These are phyloP conservation scores for Aspergillus hiratsukae DNA, from an alignment of 2,329 filamentous ascomycete species.

Conservation along the genomic window DNA sequence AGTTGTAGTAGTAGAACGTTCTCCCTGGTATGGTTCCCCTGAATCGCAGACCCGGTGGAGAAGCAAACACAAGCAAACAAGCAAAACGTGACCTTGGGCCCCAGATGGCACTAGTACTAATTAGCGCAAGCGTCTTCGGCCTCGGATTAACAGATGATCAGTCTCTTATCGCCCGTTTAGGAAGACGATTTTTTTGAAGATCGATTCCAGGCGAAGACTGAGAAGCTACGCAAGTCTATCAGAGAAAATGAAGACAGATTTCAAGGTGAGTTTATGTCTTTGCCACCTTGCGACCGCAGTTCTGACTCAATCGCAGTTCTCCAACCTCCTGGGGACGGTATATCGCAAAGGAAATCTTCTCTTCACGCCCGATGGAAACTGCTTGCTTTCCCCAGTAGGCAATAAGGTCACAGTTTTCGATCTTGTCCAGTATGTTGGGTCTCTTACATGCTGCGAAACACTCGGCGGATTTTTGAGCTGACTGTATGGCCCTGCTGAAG, in stretches of 20 bases:
- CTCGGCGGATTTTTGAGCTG: background rate
- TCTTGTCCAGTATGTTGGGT: slow-evolving; percentile 73
- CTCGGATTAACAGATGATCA: slow-evolving; percentile 24
- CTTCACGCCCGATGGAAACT: slow-evolving; percentile 93
- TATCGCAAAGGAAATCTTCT: slow-evolving; percentile 97
- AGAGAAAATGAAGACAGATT: slow-evolving; percentile 90
- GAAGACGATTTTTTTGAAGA: slow-evolving; percentile 20
- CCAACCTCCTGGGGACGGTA: slow-evolving; percentile 95
- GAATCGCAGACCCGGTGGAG: slow-evolving; percentile 20
- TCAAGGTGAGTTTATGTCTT: slow-evolving; percentile 63
- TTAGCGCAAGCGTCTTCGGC: slow-evolving; percentile 21
- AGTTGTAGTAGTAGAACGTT: slow-evolving; percentile 12
- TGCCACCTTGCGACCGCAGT: background rate
- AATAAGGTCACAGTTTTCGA: slow-evolving; percentile 96
- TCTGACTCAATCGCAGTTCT: slow-evolving; percentile 63
- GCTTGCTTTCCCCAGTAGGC: slow-evolving; percentile 91
- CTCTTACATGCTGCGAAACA: background rate
- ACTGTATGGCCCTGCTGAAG: slow-evolving; percentile 17
- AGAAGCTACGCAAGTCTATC: slow-evolving; percentile 15
- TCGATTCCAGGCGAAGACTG: slow-evolving; percentile 14
- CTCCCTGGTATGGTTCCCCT: slow-evolving; percentile 23
- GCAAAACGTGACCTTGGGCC: slow-evolving; percentile 19
- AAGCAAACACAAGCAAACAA: slow-evolving; percentile 13
- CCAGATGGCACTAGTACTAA: slow-evolving; percentile 26
- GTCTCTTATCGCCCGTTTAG: slow-evolving; percentile 24